Percentiles rank a stretch among this genome's conserved stretches.
Conservation (phyloP, 2,329 filamentous ascomycete species). For the Fusarium sp. region DNA sequence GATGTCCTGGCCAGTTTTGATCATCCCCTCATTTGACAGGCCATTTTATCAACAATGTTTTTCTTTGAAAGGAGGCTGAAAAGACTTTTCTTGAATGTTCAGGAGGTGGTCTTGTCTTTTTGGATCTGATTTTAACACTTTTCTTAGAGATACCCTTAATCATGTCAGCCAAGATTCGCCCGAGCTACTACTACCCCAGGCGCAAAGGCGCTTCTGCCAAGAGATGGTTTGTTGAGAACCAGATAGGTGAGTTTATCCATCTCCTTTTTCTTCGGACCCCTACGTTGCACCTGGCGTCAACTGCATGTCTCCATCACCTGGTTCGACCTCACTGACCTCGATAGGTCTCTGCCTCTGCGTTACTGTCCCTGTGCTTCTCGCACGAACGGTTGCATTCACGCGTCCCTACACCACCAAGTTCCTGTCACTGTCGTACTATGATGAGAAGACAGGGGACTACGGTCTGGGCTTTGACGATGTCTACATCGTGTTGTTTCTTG, state of each 20-base stretch:
- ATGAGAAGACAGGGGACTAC: constrained; percentile 75
- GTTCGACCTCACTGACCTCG: constrained; percentile 10
- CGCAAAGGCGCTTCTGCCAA: constrained; percentile 4
- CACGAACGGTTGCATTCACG: constrained; percentile 84
- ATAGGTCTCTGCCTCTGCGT: constrained; percentile 86
- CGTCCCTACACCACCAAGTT: constrained; percentile 84
- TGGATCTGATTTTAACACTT: not conserved
- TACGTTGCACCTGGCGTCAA: not conserved
- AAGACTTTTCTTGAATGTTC: not conserved
- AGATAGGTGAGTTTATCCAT: constrained; percentile 4
- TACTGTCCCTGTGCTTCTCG: constrained; percentile 82
- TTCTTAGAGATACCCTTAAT: not conserved
- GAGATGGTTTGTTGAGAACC: constrained; percentile 30
- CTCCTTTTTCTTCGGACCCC: not conserved
- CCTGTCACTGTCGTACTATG: constrained; percentile 86
- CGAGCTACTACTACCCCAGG: not conserved
- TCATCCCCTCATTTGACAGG: not conserved
- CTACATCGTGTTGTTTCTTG: constrained; percentile 83
- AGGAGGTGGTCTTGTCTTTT: not conserved
- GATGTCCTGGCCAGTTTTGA: not conserved
- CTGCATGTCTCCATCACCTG: not conserved
- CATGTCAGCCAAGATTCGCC: not conserved
- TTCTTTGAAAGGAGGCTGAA: not conserved
- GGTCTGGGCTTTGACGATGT: constrained; percentile 82
- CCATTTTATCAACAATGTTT: not conserved